phyloP scores from a whole-genome alignment of 768 basidiomycete genomes.

The Glaciozyma martinii region DNA sequence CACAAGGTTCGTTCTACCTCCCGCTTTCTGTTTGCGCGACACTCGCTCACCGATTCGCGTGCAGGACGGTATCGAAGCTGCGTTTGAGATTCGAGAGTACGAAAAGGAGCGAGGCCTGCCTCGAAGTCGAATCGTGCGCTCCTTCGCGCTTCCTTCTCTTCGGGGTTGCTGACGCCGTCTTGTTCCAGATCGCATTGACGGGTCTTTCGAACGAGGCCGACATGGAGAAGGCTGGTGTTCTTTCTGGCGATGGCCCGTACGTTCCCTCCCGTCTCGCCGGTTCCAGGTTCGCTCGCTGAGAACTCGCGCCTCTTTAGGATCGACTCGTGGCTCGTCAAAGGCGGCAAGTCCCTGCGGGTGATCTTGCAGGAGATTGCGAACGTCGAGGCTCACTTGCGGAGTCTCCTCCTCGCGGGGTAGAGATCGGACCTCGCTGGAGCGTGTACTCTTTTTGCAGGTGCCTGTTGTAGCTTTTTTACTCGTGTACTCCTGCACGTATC shows the following conservation, averaged over 20 bases:
- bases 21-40: no score
- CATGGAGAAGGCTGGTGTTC: neutral
- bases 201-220: neutral
- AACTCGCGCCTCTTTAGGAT: neutral
- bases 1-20: neutral
- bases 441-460: no score
- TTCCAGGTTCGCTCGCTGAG: no score
- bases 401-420: no score
- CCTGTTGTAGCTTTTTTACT: no score
- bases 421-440: no score
- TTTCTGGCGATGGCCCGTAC: neutral
- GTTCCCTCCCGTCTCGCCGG: neutral
- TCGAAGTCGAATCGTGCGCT: neutral
- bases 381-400: constrained; percentile 7
- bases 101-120: constrained; percentile 5
- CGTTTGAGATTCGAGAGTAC: constrained; percentile 9
- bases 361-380: constrained; percentile 16
- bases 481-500: no score
- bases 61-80: constrained; percentile 20
- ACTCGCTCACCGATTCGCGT: no score
- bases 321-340: constrained; percentile 26
- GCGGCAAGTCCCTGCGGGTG: constrained; percentile 13
- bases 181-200: neutral
- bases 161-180: neutral
- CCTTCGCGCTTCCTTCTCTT: neutral